Percentiles rank a stretch among this genome's conserved stretches.
Conservation (phyloP, 805 yeast species). For the Ogataea angusta region DNA sequence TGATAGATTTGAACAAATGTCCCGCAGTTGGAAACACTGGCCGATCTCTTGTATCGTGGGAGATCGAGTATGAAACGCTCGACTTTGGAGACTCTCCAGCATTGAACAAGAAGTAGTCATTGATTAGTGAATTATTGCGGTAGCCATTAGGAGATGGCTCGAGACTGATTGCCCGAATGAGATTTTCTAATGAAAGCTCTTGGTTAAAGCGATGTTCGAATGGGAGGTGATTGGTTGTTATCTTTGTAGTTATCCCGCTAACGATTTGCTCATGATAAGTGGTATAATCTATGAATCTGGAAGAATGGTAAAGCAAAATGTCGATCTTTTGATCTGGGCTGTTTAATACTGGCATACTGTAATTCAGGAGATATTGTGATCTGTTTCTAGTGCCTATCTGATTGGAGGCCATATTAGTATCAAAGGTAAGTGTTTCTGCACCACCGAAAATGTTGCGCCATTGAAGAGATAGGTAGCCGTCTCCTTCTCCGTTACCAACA, state of each 20-base stretch:
- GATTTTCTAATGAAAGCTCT: conserved; percentile 44
- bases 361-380: conserved; percentile 48
- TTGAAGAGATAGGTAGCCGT: conserved; percentile 81
- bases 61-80: conserved; percentile 37
- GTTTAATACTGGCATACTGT: conserved; percentile 43
- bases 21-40: conserved; percentile 44
- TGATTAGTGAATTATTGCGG: conserved; percentile 31
- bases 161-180: conserved; percentile 39
- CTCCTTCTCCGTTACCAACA: conserved; percentile 95
- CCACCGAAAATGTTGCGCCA: conserved; percentile 57
- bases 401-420: conserved; percentile 41
- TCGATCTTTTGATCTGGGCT: conserved; percentile 40
- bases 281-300: conserved; percentile 47
- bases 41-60: conserved; percentile 45
- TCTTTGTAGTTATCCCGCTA: conserved; percentile 41
- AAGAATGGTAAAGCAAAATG: conserved; percentile 39
- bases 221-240: conserved; percentile 35
- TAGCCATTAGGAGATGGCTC: conserved; percentile 21
- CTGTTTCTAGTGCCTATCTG: conserved; percentile 44
- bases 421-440: conserved; percentile 48
- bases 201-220: conserved; percentile 38
- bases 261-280: conserved; percentile 41
- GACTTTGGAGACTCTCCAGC: conserved; percentile 47
- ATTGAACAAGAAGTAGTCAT: conserved; percentile 34
- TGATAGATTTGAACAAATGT: conserved; percentile 29